A percentile compares a stretch with the other conserved stretches of the same genome.
These are phyloP conservation scores for Monosporozyma siamensis DNA, from an alignment of 805 yeast genomes.

Conservation along the genomic window DNA sequence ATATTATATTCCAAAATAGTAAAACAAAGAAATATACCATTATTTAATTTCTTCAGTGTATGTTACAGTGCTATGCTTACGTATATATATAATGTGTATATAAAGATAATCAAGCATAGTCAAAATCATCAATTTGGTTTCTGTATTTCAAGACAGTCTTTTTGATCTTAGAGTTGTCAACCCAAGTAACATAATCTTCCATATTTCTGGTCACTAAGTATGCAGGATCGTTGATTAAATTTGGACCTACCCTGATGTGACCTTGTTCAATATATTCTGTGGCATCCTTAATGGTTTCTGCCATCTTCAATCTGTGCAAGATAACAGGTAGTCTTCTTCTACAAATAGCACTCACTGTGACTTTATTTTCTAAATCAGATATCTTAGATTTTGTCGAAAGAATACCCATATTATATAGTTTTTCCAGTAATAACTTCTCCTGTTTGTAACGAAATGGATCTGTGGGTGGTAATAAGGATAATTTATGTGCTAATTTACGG, in stretches of 20 bases:
- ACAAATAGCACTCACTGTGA: conserved; percentile 87
- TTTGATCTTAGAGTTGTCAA: conserved; percentile 90
- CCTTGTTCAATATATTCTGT: conserved; percentile 92
- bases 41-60: neutral
- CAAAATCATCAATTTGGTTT: conserved; percentile 58
- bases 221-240: conserved; percentile 92
- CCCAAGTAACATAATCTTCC: conserved; percentile 98
- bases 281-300: conserved; percentile 80
- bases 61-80: neutral
- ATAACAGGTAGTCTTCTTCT: conserved; percentile 89
- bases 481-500: conserved; percentile 74
- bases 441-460: conserved; percentile 85
- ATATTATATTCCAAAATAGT: conserved; percentile 1
- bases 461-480: conserved; percentile 74
- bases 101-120: conserved; percentile 9
- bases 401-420: conserved; percentile 81
- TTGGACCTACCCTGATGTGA: conserved; percentile 94
- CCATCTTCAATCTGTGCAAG: conserved; percentile 91
- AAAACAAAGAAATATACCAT: no score
- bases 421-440: conserved; percentile 80
- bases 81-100: neutral
- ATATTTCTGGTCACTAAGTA: conserved; percentile 83
- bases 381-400: conserved; percentile 82
- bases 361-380: conserved; percentile 82
- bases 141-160: conserved; percentile 79